Conservation (phyloP, 2,329 filamentous ascomycete genomes). For the Talaromyces pinophilus region DNA sequence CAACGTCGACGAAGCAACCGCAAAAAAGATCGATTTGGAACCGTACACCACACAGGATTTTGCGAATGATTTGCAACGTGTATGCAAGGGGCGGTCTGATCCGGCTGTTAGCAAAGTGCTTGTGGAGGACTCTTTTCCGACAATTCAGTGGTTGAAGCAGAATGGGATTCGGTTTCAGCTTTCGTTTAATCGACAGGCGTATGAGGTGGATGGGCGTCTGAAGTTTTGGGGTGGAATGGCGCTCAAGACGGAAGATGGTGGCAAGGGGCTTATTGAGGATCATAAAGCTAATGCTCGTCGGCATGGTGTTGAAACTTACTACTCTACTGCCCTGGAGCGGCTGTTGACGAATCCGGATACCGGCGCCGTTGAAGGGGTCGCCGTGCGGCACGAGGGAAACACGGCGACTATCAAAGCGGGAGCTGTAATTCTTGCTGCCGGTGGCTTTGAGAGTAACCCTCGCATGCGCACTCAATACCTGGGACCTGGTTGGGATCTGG, state of each 20-base stretch:
- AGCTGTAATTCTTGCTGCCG: slow-evolving; percentile 47
- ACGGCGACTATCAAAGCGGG: slow-evolving; percentile 26
- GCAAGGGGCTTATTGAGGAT: slow-evolving; percentile 59
- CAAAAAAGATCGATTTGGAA: slow-evolving; percentile 57
- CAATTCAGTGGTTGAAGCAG: slow-evolving; percentile 58
- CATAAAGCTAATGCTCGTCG: slow-evolving; percentile 48
- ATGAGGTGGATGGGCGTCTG: slow-evolving; percentile 60
- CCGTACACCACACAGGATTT: slow-evolving; percentile 61
- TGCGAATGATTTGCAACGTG: slow-evolving; percentile 55
- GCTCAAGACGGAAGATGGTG: slow-evolving; percentile 61
- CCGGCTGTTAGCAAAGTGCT: slow-evolving; percentile 51
- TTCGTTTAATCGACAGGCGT: slow-evolving; percentile 67
- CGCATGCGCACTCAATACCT: slow-evolving; percentile 57
- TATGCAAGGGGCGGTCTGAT: slow-evolving; percentile 59
- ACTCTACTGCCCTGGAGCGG: slow-evolving; percentile 47
- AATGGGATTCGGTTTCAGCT: slow-evolving; percentile 61
- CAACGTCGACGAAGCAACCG: slow-evolving; percentile 54
- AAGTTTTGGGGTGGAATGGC: slow-evolving; percentile 69
- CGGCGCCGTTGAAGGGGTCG: slow-evolving; percentile 27
- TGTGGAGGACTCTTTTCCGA: slow-evolving; percentile 53
- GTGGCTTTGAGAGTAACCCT: slow-evolving; percentile 65
- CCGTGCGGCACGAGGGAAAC: slow-evolving; percentile 26
- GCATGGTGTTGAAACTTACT: slow-evolving; percentile 50
- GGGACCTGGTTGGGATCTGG: slow-evolving; percentile 64
- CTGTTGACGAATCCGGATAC: slow-evolving; percentile 28